phyloP scores from a whole-genome alignment of 73 alveolate species.

The Breviolum minutum region DNA sequence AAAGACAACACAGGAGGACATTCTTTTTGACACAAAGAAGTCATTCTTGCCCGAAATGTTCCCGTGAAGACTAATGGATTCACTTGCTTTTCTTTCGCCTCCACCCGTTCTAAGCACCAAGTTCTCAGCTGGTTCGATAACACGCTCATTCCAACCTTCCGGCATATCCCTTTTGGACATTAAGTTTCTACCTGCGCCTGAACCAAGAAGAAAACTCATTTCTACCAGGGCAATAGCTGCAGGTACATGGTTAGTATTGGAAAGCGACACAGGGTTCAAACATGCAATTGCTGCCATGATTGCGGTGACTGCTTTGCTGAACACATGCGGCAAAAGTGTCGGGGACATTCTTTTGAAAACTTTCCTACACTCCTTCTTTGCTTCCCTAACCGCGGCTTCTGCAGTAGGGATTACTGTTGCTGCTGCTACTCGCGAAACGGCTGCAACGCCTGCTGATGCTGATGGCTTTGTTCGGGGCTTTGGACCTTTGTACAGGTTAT shows the following conservation, averaged over 20 bases:
- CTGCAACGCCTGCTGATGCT: not conserved
- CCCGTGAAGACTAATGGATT: not conserved
- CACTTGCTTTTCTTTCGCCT: not conserved
- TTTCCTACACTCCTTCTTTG: not conserved
- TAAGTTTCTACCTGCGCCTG: slow-evolving; percentile 25
- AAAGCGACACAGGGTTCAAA: not conserved
- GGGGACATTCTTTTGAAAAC: not conserved
- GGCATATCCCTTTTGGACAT: slow-evolving; percentile 10
- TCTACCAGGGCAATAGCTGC: not conserved
- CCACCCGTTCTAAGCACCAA: slow-evolving; percentile 34
- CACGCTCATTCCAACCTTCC: not conserved
- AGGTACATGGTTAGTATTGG: too few relatives aligned
- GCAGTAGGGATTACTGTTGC: too few relatives aligned
- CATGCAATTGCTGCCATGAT: not conserved
- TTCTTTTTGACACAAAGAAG: too few relatives aligned
- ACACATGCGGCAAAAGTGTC: not conserved
- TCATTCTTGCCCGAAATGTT: not conserved
- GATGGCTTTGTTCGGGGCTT: not conserved
- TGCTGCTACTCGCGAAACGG: not conserved
- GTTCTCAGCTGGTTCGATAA: slow-evolving; percentile 25
- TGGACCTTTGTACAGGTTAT: not conserved
- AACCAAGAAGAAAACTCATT: not conserved
- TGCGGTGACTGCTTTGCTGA: not conserved
- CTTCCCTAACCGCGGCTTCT: not conserved
- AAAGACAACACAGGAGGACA: not conserved